Base-by-base conservation (phyloP, 352 stramenopile species). In the Nothophytophthora sp. region DNA sequence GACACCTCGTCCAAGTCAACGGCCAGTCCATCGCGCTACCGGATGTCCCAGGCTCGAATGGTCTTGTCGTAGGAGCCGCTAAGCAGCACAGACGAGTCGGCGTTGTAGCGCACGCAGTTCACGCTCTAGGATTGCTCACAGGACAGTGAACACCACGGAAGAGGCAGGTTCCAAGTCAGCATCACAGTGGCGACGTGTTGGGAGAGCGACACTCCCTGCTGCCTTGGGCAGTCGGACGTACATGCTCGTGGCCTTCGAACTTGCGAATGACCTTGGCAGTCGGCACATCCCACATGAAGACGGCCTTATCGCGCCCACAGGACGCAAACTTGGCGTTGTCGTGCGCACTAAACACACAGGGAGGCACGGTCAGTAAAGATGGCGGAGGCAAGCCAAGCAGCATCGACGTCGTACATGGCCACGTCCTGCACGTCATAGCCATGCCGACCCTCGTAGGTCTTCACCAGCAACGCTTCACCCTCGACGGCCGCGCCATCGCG, bases 1-100 rank as follows among this genome's bases (percentile, higher is more conserved):
- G 7, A 55, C 37, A 15, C 12, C 9, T 24, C 16, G 20, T 25
- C 20, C 20, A 24, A 13, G 5, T 7, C 25, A 41, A 18, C 12
- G 19, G 6, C 36, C 22, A 16, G 20, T 16, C 23, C 7, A 5
- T 18, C 10, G 16, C 4, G 6, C 16, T 10, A 86, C 81, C 81
- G 67, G 29, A 92, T 77, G 34, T 94, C 83, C 82, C 85, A 94
- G 24, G 71, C 70, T 19, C 82, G 70, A 11, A 94, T 63, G 0
- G 87, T 95, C 67, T 92, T 96, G 55, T 96, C 88, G 51, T 96
- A 96, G 12, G 88, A 96, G 0, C 60, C 88, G 29, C 80, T 96
- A 5, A 94, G 62, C 19, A 96, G 59, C 29, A 96, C 88, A 5
- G 80, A 87, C 24, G 76, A 70, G 34, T 96, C 85, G 4, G 54